phyloP scores from a whole-genome alignment of 176 grass and related monocot genomes.

The Luzula sylvatica region DNA sequence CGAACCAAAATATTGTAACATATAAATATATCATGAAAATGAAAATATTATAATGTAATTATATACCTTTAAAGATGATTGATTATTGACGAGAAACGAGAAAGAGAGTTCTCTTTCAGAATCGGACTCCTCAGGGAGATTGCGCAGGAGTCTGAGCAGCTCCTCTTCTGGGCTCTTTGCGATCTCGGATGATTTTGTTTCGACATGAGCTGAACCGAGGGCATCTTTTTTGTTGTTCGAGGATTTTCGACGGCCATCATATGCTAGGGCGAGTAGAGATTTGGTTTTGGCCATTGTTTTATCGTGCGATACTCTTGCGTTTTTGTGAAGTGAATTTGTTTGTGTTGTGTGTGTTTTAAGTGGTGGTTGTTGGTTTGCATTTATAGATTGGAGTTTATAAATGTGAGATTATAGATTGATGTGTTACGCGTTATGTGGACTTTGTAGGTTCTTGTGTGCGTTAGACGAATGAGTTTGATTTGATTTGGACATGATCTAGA shows the following conservation, averaged over 20 bases:
- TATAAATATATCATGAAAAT: too few species aligned
- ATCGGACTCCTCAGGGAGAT: constrained; percentile 12
- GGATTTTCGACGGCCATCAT: background rate
- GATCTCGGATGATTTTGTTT: background rate
- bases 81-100: constrained; percentile 18
- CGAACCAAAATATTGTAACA: too few species aligned
- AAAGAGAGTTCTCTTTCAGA: constrained; percentile 31
- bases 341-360: too few species aligned
- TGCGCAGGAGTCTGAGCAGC: constrained; percentile 11
- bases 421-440: too few species aligned
- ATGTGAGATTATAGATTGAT: too few species aligned
- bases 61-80: background rate
- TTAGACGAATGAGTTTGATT: too few species aligned
- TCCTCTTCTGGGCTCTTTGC: constrained; percentile 6
- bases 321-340: too few species aligned
- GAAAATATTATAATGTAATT: too few species aligned
- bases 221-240: constrained; percentile 2
- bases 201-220: background rate
- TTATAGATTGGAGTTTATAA: too few species aligned
- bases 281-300: constrained; percentile 7
- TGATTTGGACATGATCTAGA: constrained; percentile 2
- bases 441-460: too few species aligned
- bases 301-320: too few species aligned
- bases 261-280: background rate
- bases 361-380: too few species aligned